Conservation (phyloP, 495 filamentous ascomycete genomes). For the Penicillium nucicola region DNA sequence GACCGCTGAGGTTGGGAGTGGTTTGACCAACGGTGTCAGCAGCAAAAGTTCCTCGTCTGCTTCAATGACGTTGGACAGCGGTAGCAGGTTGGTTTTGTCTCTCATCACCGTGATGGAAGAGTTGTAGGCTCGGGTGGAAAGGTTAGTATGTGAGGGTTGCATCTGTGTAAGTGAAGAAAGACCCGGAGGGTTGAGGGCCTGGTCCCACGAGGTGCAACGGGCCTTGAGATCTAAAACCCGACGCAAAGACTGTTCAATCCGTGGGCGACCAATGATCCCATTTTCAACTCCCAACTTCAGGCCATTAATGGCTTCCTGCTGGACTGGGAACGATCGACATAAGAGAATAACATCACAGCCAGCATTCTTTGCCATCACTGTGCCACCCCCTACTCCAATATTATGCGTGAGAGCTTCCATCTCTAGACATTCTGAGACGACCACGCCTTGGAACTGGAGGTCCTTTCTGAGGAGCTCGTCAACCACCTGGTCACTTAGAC, state of each 20-base stretch:
- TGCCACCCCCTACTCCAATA: conserved; percentile 87
- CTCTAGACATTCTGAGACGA: conserved; percentile 92
- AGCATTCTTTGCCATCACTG: conserved; percentile 90
- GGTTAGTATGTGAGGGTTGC: conserved; percentile 70
- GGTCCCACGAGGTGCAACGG: conserved; percentile 77
- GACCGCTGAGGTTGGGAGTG: conserved; percentile 78
- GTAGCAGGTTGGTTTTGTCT: conserved; percentile 74
- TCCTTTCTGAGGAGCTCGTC: conserved; percentile 79
- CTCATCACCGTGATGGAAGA: conserved; percentile 82
- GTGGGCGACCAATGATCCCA: conserved; percentile 71
- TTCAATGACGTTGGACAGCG: conserved; percentile 71
- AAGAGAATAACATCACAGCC: conserved; percentile 84
- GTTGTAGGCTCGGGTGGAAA: conserved; percentile 81
- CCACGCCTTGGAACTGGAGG: conserved; percentile 81
- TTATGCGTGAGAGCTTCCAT: conserved; percentile 91
- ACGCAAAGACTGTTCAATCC: conserved; percentile 69
- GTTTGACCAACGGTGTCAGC: conserved; percentile 81
- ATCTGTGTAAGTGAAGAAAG: conserved; percentile 68
- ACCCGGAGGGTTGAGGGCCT: conserved; percentile 76
- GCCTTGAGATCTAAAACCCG: conserved; percentile 73
- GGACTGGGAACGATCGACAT: conserved; percentile 79
- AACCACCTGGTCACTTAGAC: conserved; percentile 85
- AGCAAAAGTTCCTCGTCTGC: conserved; percentile 81
- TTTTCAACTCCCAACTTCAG: conserved; percentile 83
- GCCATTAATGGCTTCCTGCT: conserved; percentile 82